These are phyloP conservation scores for Straminergon stramineum DNA, from an alignment of 225 moss, liverwort and hornwort species.

Conservation along the genomic window DNA sequence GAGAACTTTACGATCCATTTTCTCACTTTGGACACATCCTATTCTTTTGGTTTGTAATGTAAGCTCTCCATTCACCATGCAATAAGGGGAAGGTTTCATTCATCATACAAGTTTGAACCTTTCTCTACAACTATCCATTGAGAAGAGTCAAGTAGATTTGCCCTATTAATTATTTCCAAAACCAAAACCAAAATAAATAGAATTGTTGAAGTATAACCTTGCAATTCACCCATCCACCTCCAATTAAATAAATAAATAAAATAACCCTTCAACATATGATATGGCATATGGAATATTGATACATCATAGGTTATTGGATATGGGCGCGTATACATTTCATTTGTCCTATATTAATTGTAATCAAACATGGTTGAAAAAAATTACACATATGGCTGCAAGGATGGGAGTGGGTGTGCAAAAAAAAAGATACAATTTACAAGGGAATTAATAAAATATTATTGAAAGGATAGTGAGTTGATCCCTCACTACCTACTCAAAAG, in stretches of 20 bases:
- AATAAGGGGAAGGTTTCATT: background rate
- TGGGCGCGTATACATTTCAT: fast-evolving
- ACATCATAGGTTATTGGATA: fast-evolving
- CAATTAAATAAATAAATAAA: too few species aligned
- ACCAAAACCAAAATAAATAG: background rate
- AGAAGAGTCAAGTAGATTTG: fast-evolving
- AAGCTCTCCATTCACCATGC: background rate
- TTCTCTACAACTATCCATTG: background rate
- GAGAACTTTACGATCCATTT: background rate
- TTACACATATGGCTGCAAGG: background rate
- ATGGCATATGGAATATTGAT: fast-evolving
- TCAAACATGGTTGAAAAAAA: fast-evolving
- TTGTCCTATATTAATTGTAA: background rate
- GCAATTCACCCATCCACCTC: fast-evolving
- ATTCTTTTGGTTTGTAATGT: background rate
- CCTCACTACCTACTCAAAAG: background rate
- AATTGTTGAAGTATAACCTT: fast-evolving
- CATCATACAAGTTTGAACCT: background rate
- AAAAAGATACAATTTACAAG: fast-evolving
- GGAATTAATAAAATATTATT: background rate
- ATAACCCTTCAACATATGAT: fast-evolving
- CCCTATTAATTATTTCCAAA: background rate
- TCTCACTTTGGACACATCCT: background rate
- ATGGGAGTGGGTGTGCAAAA: background rate
- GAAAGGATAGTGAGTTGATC: background rate